These are phyloP conservation scores for Chrysosporium queenslandicum DNA, from an alignment of 2,329 filamentous ascomycete genomes.

Conservation along the genomic window DNA sequence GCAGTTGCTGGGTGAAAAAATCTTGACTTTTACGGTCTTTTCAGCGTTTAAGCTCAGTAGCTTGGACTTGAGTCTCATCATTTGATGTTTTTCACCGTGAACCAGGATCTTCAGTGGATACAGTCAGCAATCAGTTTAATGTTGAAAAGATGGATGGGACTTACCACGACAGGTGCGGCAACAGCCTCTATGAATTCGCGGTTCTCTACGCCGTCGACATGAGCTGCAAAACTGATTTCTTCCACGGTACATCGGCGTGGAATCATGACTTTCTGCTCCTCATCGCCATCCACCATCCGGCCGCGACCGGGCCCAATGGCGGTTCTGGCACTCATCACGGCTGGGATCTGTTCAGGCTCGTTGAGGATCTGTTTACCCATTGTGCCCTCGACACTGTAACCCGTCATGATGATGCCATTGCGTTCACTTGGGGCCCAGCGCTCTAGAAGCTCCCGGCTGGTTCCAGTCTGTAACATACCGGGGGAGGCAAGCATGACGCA, in stretches of 20 bases:
- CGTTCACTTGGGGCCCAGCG: constrained; percentile 92
- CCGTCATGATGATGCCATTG: constrained; percentile 97
- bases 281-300: constrained; percentile 51
- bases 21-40: constrained; percentile 73
- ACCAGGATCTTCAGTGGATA: constrained; percentile 65
- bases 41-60: constrained; percentile 81
- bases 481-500: constrained; percentile 97
- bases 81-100: constrained; percentile 93
- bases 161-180: constrained; percentile 78
- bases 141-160: constrained; percentile 33
- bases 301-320: constrained; percentile 46
- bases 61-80: constrained; percentile 94
- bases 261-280: constrained; percentile 83
- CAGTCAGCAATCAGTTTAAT: not conserved
- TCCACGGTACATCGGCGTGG: constrained; percentile 85
- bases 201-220: constrained; percentile 93
- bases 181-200: constrained; percentile 95
- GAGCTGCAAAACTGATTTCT: constrained; percentile 90
- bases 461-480: constrained; percentile 96
- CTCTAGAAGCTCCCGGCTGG: constrained; percentile 84
- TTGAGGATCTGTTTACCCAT: constrained; percentile 96
- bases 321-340: constrained; percentile 69
- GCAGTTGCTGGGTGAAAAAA: constrained; percentile 88
- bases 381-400: constrained; percentile 95
- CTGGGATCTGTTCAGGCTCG: constrained; percentile 88